phyloP scores from a whole-genome alignment of 2,329 filamentous ascomycete genomes.

The Aspergillus fijiensis region DNA sequence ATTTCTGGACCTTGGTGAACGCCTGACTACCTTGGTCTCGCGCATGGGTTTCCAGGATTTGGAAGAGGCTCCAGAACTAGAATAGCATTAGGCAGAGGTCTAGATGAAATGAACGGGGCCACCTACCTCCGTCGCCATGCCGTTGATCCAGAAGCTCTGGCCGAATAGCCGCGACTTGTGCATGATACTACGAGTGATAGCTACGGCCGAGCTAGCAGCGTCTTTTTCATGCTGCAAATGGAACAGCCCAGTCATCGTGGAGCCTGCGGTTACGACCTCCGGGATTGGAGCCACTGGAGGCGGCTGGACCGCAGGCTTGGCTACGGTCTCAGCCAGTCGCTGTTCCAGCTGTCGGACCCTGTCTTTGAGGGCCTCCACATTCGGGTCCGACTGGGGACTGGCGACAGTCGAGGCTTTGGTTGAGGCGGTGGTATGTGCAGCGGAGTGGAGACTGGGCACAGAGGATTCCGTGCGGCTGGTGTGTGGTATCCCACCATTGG shows the following conservation, averaged over 20 bases:
- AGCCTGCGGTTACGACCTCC: conserved; percentile 40
- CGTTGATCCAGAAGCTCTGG: conserved; percentile 57
- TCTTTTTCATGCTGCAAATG: conserved; percentile 42
- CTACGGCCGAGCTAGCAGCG: conserved; percentile 17
- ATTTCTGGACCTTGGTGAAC: conserved; percentile 45
- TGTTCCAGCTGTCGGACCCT: conserved; percentile 49
- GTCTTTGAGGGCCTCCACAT: conserved; percentile 41
- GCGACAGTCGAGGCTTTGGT: conserved; percentile 23
- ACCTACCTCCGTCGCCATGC: conserved; percentile 45
- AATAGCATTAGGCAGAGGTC: background rate
- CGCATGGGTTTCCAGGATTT: conserved; percentile 44
- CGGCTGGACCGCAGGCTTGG: conserved; percentile 12
- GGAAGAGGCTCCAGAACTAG: conserved; percentile 37
- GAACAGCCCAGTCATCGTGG: conserved; percentile 46
- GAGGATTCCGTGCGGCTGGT: conserved; percentile 8
- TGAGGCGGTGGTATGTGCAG: conserved; percentile 11
- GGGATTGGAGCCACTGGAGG: conserved; percentile 21
- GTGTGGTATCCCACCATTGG: conserved; percentile 2
- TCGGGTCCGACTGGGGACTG: conserved; percentile 25
- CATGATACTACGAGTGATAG: conserved; percentile 46
- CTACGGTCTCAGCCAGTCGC: conserved; percentile 35
- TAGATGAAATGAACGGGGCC: background rate
- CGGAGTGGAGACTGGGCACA: conserved; percentile 11
- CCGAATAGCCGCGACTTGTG: conserved; percentile 59
- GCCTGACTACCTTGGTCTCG: conserved; percentile 41